Evolutionary conservation across 129 eudicot genomes (phyloP), one percentile per base, ranked within the genome.

Genomic region (Apium graveolens): DNA sequence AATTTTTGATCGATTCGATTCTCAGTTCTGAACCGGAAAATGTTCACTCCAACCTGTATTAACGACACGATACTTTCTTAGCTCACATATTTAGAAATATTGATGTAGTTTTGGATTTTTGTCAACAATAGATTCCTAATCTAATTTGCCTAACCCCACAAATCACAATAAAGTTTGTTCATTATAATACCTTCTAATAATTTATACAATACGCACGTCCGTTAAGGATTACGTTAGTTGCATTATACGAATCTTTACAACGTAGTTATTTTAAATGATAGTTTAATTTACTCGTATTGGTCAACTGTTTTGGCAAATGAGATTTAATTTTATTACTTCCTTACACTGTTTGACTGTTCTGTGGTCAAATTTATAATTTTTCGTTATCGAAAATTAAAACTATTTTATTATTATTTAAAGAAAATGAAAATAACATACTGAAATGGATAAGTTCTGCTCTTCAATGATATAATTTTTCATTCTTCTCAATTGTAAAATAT

Each of bases 51-150:
- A n/a, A n/a, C n/a, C n/a, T n/a, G 37, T 24, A 20, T 74, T 34
- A 48, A 11, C 35, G 78, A 75, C 66, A 8, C n/a, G n/a, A 21
- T 31, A 13, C 29, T 32, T 7, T 38, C 32, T 38, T 42, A 75
- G 65, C 38, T 32, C 44, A 46, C 55, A 24, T 2, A 48, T 29
- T 46, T 46, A 75, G 78, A 75, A 75, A 75, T 31, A 41, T 39
- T 5, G 18, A 77, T 62, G 72, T 29, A 62, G 41, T 35, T 5
- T 78, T 63, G 73, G 41, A 60, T 78, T 41, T 73, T 78, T 63
- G 27, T 63, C n/a, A 63, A 42, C 57, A 77, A 63, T 9, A 60
- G 74, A 72, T 78, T 41, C 80, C 80, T 72, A 62, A 71, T 60
- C 45, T 62, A 60, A 57, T 78, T 20, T 13, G n/a, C 39, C 80